Conservation (phyloP, 2,329 filamentous ascomycete genomes). For the Beauveria sp. region DNA sequence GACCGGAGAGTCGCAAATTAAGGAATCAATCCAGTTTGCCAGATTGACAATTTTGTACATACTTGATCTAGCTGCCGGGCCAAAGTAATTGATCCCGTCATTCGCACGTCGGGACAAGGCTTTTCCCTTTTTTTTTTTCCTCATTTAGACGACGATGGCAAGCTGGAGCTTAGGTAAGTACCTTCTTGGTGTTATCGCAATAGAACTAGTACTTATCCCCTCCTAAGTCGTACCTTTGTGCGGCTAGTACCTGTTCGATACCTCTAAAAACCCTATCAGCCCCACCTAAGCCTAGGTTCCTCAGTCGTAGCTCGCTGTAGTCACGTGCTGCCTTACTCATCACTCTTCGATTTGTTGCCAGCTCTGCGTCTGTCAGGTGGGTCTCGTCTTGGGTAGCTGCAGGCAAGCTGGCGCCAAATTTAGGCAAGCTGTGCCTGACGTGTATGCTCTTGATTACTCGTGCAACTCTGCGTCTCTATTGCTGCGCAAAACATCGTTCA, state of each 20-base stretch:
- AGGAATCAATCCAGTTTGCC: background rate
- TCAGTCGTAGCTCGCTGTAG: background rate
- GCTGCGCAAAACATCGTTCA: conserved; percentile 22
- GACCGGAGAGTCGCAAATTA: background rate
- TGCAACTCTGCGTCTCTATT: conserved; percentile 18
- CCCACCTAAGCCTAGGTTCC: background rate
- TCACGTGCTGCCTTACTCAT: conserved; percentile 4
- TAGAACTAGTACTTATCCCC: background rate
- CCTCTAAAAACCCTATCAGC: background rate
- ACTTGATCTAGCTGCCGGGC: background rate
- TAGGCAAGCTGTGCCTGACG: conserved; percentile 36
- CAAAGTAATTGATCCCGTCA: background rate
- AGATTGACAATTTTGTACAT: background rate
- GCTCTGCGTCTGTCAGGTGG: background rate
- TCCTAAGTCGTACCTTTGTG: background rate
- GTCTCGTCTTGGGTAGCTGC: background rate
- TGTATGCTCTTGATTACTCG: conserved; percentile 25
- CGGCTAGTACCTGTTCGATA: background rate
- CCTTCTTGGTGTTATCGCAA: background rate
- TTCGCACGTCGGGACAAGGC: background rate
- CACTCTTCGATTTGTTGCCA: background rate
- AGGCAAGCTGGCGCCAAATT: background rate
- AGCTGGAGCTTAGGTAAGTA: background rate
- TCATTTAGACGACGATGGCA: no score
- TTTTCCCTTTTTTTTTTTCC: background rate